A percentile compares a stretch with the other conserved stretches of the same genome.
Evolutionary conservation across 129 eudicot species (phyloP).

Genomic region (Helichrysum umbraculigerum): DNA sequence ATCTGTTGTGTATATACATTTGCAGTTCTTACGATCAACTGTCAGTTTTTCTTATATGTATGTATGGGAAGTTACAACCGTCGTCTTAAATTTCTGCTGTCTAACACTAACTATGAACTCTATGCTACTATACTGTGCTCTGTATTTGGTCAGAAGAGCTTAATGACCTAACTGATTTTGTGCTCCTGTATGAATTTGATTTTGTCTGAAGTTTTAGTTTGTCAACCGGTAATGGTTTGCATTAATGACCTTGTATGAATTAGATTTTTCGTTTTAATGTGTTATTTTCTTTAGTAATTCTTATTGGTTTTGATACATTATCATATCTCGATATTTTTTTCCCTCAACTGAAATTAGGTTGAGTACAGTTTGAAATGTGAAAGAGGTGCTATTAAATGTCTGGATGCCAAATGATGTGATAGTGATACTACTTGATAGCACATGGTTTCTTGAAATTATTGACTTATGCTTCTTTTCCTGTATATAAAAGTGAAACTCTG

Average conservation of each 20-base stretch:
- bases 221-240: background rate
- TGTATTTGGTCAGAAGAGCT: too few species aligned
- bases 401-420: slow-evolving; percentile 17
- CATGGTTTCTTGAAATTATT: slow-evolving; percentile 27
- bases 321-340: background rate
- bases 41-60: too few species aligned
- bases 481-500: slow-evolving; percentile 16
- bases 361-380: slow-evolving; percentile 8
- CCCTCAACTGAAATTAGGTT: slow-evolving; percentile 11
- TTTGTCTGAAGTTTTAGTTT: background rate
- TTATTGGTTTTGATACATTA: background rate
- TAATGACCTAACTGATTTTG: background rate
- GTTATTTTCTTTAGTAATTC: background rate
- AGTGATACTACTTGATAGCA: slow-evolving; percentile 29
- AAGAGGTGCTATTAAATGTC: slow-evolving; percentile 9
- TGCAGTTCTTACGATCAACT: background rate
- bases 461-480: slow-evolving; percentile 25
- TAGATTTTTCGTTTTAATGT: background rate
- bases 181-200: background rate
- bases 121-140: slow-evolving; percentile 6
- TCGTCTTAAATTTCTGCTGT: slow-evolving; percentile 2
- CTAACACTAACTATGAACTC: slow-evolving; percentile 17
- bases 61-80: too few species aligned
- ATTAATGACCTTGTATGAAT: slow-evolving; percentile 1
- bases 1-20: background rate